Conservation (phyloP, 306 rosid genomes). For the Quercus bicolor region DNA sequence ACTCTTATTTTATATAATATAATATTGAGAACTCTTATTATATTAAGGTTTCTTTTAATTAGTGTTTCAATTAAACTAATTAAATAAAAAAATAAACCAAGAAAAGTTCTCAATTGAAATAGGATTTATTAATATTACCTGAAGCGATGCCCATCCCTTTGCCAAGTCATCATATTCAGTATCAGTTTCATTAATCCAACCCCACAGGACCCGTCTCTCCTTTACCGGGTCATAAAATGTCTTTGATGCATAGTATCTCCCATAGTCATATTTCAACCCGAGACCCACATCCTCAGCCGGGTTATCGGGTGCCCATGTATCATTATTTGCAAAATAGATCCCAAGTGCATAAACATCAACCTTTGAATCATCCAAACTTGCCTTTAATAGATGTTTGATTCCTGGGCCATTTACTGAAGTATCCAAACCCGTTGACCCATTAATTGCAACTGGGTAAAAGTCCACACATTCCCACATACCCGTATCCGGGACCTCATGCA, state of each 20-base stretch:
- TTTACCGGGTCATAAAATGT: conserved; percentile 63
- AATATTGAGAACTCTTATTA: too few species aligned
- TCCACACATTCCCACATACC: conserved; percentile 98
- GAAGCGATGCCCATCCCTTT: conserved; percentile 88
- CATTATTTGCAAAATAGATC: conserved; percentile 47
- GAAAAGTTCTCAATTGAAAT: not conserved
- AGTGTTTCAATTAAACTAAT: too few species aligned
- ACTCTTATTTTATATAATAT: too few species aligned
- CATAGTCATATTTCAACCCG: conserved; percentile 68
- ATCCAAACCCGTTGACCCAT: conserved; percentile 60
- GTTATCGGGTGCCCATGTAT: conserved; percentile 85
- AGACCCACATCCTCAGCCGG: conserved; percentile 79
- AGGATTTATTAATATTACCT: conserved; percentile 32
- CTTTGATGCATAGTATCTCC: conserved; percentile 85
- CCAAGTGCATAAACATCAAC: conserved; percentile 69
- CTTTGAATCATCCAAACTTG: conserved; percentile 67
- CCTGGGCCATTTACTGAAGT: conserved; percentile 49
- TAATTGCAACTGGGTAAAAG: conserved; percentile 57
- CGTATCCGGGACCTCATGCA: conserved; percentile 74
- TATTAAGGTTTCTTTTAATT: too few species aligned
- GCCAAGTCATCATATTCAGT: conserved; percentile 46
- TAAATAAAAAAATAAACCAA: not conserved
- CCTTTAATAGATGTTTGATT: conserved; percentile 71
- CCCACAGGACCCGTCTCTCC: conserved; percentile 63
- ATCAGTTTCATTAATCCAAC: conserved; percentile 85